Conservation (phyloP, 805 yeast species). For the Yarrowia keelungensis region DNA sequence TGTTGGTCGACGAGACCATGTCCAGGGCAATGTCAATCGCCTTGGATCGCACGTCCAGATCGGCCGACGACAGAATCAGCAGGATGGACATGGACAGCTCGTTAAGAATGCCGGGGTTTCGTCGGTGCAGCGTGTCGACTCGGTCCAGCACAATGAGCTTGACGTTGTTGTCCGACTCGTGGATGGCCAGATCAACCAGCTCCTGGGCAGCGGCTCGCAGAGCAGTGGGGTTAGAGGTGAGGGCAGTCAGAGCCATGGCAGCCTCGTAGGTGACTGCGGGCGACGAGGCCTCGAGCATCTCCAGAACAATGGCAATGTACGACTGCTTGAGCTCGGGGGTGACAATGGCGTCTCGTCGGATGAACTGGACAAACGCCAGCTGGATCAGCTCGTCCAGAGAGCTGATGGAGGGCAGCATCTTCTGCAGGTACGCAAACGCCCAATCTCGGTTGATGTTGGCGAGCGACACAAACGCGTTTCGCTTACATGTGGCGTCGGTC, state of each 20-base stretch:
- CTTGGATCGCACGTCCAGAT: constrained; percentile 86
- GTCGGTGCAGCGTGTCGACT: constrained; percentile 73
- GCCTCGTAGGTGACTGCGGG: constrained; percentile 88
- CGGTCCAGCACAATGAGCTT: constrained; percentile 91
- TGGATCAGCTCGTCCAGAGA: constrained; percentile 83
- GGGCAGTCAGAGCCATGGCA: constrained; percentile 74
- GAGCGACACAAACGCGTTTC: constrained; percentile 92
- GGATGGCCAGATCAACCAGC: constrained; percentile 85
- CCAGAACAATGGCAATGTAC: constrained; percentile 75
- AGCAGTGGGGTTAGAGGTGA: constrained; percentile 65
- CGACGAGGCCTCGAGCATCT: constrained; percentile 71
- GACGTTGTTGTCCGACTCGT: constrained; percentile 94
- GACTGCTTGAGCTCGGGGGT: constrained; percentile 70
- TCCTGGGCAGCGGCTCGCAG: constrained; percentile 82
- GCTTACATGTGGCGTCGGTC: constrained; percentile 89
- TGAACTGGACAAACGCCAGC: constrained; percentile 88
- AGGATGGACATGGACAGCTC: constrained; percentile 85
- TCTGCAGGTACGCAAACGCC: constrained; percentile 82
- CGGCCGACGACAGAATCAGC: constrained; percentile 85
- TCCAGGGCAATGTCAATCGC: constrained; percentile 85
- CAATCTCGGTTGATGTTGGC: constrained; percentile 82
- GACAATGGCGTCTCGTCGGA: constrained; percentile 76
- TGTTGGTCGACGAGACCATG: constrained; percentile 84
- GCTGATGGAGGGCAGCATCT: constrained; percentile 64
- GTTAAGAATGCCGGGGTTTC: constrained; percentile 82